Conservation (phyloP, 2,329 filamentous ascomycete genomes). For the Mycosphaerella arachidis region DNA sequence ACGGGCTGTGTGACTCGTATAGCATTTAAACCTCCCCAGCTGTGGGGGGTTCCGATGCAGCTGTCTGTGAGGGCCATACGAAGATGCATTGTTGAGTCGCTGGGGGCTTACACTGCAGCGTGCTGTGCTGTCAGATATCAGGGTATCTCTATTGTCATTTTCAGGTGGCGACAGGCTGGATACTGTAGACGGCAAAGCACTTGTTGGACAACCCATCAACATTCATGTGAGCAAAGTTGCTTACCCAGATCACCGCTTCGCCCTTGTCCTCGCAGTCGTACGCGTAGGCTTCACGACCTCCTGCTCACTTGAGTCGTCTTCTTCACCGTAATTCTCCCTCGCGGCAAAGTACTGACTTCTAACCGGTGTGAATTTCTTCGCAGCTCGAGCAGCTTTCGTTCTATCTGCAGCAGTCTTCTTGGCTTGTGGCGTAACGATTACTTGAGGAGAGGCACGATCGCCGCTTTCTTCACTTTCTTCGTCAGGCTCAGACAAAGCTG, state of each 20-base stretch:
- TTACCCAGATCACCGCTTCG: slow-evolving; percentile 1
- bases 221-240: not conserved
- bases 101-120: too few relatives aligned
- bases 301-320: slow-evolving; percentile 22
- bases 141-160: too few relatives aligned
- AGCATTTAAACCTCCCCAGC: too few relatives aligned
- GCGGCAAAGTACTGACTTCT: slow-evolving; percentile 31
- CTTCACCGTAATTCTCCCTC: slow-evolving; percentile 7
- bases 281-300: slow-evolving; percentile 29
- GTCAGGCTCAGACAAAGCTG: slow-evolving; percentile 8
- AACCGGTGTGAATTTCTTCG: slow-evolving; percentile 25
- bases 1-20: too few relatives aligned
- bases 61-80: too few relatives aligned
- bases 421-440: slow-evolving; percentile 20
- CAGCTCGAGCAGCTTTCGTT: slow-evolving; percentile 6
- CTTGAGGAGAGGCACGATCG: slow-evolving; percentile 20
- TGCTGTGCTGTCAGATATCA: too few relatives aligned
- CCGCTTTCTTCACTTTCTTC: slow-evolving; percentile 1
- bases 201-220: too few relatives aligned
- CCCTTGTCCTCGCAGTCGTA: slow-evolving; percentile 31
- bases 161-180: too few relatives aligned
- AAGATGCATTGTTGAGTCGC: too few relatives aligned
- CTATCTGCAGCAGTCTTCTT: slow-evolving; percentile 8
- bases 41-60: too few relatives aligned
- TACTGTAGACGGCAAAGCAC: too few relatives aligned